Evolutionary conservation across 1,284 basidiomycete genomes (phyloP).

Genomic region (Naganishia sp.): DNA sequence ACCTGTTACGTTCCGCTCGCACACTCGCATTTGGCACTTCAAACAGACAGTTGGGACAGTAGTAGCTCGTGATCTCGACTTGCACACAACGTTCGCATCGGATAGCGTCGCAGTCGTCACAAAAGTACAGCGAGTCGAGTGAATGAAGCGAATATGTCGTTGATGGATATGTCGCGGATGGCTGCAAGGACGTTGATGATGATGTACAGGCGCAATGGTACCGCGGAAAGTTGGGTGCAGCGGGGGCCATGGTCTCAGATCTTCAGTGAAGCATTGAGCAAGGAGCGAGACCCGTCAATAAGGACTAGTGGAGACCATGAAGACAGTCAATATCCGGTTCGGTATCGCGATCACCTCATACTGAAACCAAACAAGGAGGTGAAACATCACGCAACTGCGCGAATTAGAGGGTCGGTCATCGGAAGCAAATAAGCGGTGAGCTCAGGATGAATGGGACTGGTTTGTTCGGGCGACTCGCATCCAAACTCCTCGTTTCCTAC

Average conservation of each 20-base stretch:
- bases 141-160: slow-evolving; percentile 76
- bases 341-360: not conserved
- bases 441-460: not conserved
- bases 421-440: not conserved
- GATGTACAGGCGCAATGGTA: slow-evolving; percentile 54
- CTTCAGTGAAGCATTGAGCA: not conserved
- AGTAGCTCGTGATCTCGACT: slow-evolving; percentile 92
- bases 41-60: slow-evolving; percentile 98
- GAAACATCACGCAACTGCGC: not conserved
- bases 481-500: not conserved
- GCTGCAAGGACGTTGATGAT: slow-evolving; percentile 53
- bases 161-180: slow-evolving; percentile 68
- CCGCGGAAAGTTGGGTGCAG: slow-evolving; percentile 26
- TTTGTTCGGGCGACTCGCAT: not conserved
- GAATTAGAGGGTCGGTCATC: not conserved
- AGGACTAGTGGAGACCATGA: too few species aligned
- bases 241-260: not conserved
- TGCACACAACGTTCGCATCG: slow-evolving; percentile 89
- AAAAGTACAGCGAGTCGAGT: slow-evolving; percentile 87
- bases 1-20: slow-evolving; percentile 92
- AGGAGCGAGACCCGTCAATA: too few species aligned
- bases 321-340: not conserved
- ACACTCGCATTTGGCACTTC: slow-evolving; percentile 97
- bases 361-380: slow-evolving; percentile 9
- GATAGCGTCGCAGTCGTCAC: slow-evolving; percentile 95